Conservation (phyloP, 2,329 filamentous ascomycete genomes). For the Pseudocercospora crystallina region DNA sequence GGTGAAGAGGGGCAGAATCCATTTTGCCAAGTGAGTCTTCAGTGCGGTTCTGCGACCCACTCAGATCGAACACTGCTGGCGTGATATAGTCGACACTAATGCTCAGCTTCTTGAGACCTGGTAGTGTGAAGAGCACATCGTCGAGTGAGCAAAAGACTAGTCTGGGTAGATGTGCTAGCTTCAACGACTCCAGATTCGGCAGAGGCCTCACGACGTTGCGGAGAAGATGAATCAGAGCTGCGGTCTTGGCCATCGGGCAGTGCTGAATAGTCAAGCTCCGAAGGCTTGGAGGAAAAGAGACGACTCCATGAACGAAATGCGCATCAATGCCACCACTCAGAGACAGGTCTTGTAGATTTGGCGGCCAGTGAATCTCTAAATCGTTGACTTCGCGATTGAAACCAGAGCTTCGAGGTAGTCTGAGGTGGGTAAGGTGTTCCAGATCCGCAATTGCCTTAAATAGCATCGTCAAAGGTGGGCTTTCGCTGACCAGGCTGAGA, state of each 20-base stretch:
- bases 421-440: constrained; percentile 44
- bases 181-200: constrained; percentile 37
- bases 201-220: constrained; percentile 30
- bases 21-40: no score
- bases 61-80: constrained; percentile 39
- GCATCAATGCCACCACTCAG: constrained; percentile 47
- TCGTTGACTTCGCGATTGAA: constrained; percentile 27
- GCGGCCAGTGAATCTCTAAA: constrained; percentile 41
- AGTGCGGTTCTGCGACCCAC: not conserved
- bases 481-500: constrained; percentile 53
- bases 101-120: constrained; percentile 40
- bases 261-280: constrained; percentile 44
- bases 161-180: constrained; percentile 42
- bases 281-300: constrained; percentile 35
- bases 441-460: constrained; percentile 53
- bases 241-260: constrained; percentile 41
- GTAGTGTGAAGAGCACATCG: constrained; percentile 41
- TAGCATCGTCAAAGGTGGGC: constrained; percentile 50
- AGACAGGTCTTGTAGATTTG: constrained; percentile 41
- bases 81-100: constrained; percentile 50
- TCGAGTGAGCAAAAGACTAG: constrained; percentile 42
- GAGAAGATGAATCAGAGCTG: constrained; percentile 40
- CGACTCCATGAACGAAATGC: constrained; percentile 40
- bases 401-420: constrained; percentile 35
- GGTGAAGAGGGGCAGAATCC: constrained; percentile 10